These are phyloP conservation scores for Xanthoconium separans DNA, from an alignment of 1,284 basidiomycete species.

Conservation along the genomic window DNA sequence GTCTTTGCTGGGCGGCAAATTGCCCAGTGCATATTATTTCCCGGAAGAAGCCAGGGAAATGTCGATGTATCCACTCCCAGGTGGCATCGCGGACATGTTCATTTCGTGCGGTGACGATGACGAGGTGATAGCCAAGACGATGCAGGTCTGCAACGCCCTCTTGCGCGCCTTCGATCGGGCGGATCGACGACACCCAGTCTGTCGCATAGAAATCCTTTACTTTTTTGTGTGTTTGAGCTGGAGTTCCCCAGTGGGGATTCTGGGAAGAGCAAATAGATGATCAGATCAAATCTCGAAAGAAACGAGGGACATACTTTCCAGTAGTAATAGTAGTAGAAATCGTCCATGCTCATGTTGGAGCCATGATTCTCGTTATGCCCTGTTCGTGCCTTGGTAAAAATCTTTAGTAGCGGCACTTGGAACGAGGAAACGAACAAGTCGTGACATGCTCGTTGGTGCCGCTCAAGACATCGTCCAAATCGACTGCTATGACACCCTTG, in stretches of 20 bases:
- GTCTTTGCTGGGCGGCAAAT: slow-evolving; percentile 44
- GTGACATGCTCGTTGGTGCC: slow-evolving; percentile 67
- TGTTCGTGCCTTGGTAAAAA: slow-evolving; percentile 24
- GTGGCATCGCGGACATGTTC: slow-evolving; percentile 57
- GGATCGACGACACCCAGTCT: slow-evolving; percentile 49
- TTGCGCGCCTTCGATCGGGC: slow-evolving; percentile 63
- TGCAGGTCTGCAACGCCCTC: slow-evolving; percentile 58
- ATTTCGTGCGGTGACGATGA: slow-evolving; percentile 75
- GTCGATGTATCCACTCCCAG: slow-evolving; percentile 63
- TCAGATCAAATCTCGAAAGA: slow-evolving; percentile 57
- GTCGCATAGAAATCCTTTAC: slow-evolving; percentile 60
- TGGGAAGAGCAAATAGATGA: slow-evolving; percentile 24
- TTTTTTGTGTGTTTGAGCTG: slow-evolving; percentile 58
- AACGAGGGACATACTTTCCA: slow-evolving; percentile 31
- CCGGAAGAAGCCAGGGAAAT: slow-evolving; percentile 68
- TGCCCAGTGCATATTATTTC: slow-evolving; percentile 76
- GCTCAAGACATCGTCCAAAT: slow-evolving; percentile 76
- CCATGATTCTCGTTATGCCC: slow-evolving; percentile 74
- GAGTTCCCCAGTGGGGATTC: slow-evolving; percentile 74
- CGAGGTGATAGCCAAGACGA: slow-evolving; percentile 62
- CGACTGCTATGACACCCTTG: slow-evolving; percentile 62
- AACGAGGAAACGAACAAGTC: slow-evolving; percentile 50
- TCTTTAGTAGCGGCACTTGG: background rate
- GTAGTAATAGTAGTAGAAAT: slow-evolving; percentile 55
- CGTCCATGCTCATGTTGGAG: slow-evolving; percentile 44